Conservation (phyloP, 78 protist species). For the Polysphondylium violaceum region DNA sequence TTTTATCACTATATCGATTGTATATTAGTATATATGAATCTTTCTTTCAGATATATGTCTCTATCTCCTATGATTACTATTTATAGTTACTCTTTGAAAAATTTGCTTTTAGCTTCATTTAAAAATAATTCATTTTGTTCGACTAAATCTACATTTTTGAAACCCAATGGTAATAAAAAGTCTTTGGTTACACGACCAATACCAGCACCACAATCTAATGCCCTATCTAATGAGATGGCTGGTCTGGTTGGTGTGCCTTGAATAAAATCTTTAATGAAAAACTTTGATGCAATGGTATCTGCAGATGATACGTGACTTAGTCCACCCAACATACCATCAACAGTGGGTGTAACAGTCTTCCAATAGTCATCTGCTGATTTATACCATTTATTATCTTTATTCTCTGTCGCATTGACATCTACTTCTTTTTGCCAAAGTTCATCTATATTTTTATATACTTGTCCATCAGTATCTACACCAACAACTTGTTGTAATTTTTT, state of each 20-base stretch:
- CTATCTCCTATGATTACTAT: neutral
- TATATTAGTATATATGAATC: neutral
- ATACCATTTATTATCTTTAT: conserved; percentile 55
- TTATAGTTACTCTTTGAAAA: conserved; percentile 36
- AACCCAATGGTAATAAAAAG: conserved; percentile 73
- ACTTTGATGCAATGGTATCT: conserved; percentile 35
- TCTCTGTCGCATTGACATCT: neutral
- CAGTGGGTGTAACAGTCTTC: conserved; percentile 79
- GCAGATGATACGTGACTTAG: conserved; percentile 41
- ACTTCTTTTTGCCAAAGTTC: conserved; percentile 53
- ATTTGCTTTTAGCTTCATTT: conserved; percentile 71
- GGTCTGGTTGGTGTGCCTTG: conserved; percentile 3
- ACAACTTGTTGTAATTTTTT: conserved; percentile 14
- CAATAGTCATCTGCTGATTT: conserved; percentile 77
- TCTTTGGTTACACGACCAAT: conserved; percentile 88
- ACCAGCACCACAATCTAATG: conserved; percentile 94
- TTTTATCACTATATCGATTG: conserved; percentile 14
- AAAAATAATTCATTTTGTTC: conserved; percentile 81
- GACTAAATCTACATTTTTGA: conserved; percentile 87
- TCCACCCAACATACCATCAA: conserved; percentile 89
- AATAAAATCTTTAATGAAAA: conserved; percentile 34
- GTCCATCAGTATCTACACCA: conserved; percentile 36
- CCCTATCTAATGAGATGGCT: neutral
- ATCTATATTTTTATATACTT: conserved; percentile 16
- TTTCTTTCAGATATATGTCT: neutral